These are phyloP conservation scores for Scorias spongiosa DNA, from an alignment of 2,329 filamentous ascomycete genomes.

Conservation along the genomic window DNA sequence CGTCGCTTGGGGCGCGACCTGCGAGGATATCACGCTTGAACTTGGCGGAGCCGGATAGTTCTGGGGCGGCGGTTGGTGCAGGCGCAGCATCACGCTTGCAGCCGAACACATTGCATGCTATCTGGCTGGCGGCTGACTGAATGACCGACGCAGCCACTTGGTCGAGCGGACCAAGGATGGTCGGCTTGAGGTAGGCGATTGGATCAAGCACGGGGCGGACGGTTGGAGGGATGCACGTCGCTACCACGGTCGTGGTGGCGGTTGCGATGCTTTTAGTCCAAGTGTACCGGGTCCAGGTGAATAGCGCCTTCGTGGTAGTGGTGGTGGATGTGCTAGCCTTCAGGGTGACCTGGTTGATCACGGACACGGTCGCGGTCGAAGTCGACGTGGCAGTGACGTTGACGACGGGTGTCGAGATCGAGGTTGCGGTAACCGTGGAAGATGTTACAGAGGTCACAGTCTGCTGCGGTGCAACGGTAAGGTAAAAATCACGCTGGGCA, in stretches of 20 bases:
- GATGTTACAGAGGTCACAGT: slow-evolving; percentile 13
- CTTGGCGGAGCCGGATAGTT: slow-evolving; percentile 5
- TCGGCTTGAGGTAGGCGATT: slow-evolving; percentile 13
- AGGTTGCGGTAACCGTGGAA: slow-evolving; percentile 10
- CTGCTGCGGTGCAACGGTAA: slow-evolving; percentile 22
- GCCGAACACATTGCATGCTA: slow-evolving; percentile 1
- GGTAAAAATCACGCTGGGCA: slow-evolving; percentile 27
- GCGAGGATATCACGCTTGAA: slow-evolving; percentile 11
- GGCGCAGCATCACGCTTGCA: slow-evolving; percentile 1
- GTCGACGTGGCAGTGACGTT: slow-evolving; percentile 14
- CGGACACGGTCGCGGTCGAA: slow-evolving; percentile 6
- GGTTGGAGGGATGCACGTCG: slow-evolving; percentile 3
- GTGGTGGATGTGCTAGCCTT: slow-evolving; percentile 7
- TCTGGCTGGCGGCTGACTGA: background rate
- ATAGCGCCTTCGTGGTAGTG: slow-evolving; percentile 9
- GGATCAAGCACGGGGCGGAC: slow-evolving; percentile 10
- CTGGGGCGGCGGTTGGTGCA: slow-evolving; percentile 3
- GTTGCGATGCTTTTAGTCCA: slow-evolving; percentile 7
- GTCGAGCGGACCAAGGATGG: slow-evolving; percentile 8
- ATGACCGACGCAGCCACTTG: slow-evolving; percentile 2
- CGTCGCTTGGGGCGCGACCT: slow-evolving; percentile 6
- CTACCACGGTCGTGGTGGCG: slow-evolving; percentile 6
- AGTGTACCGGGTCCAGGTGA: slow-evolving; percentile 13
- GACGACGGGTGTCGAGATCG: slow-evolving; percentile 11
- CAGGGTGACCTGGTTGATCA: slow-evolving; percentile 7